Percentiles rank a stretch among this genome's conserved stretches.
These are phyloP conservation scores for Daphne laureola DNA, from an alignment of 441 rosid genomes.

Conservation along the genomic window DNA sequence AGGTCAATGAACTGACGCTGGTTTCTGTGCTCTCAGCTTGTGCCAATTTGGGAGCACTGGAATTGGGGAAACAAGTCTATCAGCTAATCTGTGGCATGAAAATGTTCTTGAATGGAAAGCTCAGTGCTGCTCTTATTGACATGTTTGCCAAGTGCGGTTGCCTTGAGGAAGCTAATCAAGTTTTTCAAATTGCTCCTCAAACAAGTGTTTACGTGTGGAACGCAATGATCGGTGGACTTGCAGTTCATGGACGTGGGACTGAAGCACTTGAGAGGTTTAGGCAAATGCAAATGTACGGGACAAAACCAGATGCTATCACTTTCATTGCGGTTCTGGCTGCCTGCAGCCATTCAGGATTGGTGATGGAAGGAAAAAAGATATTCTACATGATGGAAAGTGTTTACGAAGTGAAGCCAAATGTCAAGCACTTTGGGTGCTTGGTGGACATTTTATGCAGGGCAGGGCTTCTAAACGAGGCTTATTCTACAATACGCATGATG, in stretches of 20 bases:
- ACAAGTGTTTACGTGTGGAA: slow-evolving; percentile 20
- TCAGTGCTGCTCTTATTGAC: slow-evolving; percentile 21
- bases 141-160: slow-evolving; percentile 27
- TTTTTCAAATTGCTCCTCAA: slow-evolving; percentile 13
- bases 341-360: slow-evolving; percentile 21
- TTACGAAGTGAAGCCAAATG: slow-evolving; percentile 12
- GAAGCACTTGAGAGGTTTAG: slow-evolving; percentile 18
- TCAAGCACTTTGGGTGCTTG: slow-evolving; percentile 26
- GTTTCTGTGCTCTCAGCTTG: slow-evolving; percentile 24
- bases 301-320: slow-evolving; percentile 20
- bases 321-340: slow-evolving; percentile 17
- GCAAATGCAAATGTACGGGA: slow-evolving; percentile 18
- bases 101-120: slow-evolving; percentile 14
- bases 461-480: slow-evolving; percentile 20
- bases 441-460: slow-evolving; percentile 26
- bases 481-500: slow-evolving; percentile 15
- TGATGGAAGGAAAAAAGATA: slow-evolving; percentile 17
- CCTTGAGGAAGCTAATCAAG: slow-evolving; percentile 16
- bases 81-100: slow-evolving; percentile 7
- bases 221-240: slow-evolving; percentile 23
- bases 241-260: slow-evolving; percentile 21
- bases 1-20: slow-evolving; percentile 21
- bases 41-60: slow-evolving; percentile 20
- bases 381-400: slow-evolving; percentile 16
- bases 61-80: slow-evolving; percentile 20